Evolutionary conservation across 176 grass and related monocot species (phyloP), one percentile per base, ranked within the genome.

Genomic region (Chrysopogon serrulatus): DNA sequence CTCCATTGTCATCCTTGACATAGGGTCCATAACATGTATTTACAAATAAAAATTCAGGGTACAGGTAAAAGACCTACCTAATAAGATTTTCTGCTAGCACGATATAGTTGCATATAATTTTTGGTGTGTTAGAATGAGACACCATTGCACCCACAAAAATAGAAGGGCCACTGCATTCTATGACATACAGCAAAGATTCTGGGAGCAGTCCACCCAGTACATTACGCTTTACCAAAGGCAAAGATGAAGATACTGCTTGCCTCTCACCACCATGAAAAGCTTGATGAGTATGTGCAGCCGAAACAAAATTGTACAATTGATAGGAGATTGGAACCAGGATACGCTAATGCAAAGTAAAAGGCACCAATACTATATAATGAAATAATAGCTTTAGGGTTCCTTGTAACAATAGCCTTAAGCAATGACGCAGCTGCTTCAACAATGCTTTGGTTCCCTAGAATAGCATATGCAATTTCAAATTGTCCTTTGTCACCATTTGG

Each of bases 191-290:
- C 82, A 98, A 90, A 78, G 92, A 95, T 89, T 98, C 95, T 60
- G 92, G 95, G 66, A 98, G 90, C 59, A 98, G 69, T 26, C 95
- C 95, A 82, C 95, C 95, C 33, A 98, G 73, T 78, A 98, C 90
- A 61, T 92, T 98, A 71, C 92, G 86, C 36, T 98, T 98, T 84
- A 92, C 95, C 77, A 98, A 82, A 77, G 95, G 95, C 76, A 98
- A 78, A 45, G 95, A 91, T 3, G 88, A 92, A 85, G 92, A 98
- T 60, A 98, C 70, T 74, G 95, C 95, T 53, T n/a, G 95, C 95
- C 90, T 98, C 95, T 89, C 95, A 86, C 95, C 95, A 35, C 95
- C 95, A 79, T 98, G 95, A 90, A 98, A 98, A 78, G 95, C 95
- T 87, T 98, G 95, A 85, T 98, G 88, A 32, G 94, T 90, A 89